A percentile compares a stretch with the other conserved stretches of the same genome.
Conservation (phyloP, 495 filamentous ascomycete species). For the Penicillium crystallinum region DNA sequence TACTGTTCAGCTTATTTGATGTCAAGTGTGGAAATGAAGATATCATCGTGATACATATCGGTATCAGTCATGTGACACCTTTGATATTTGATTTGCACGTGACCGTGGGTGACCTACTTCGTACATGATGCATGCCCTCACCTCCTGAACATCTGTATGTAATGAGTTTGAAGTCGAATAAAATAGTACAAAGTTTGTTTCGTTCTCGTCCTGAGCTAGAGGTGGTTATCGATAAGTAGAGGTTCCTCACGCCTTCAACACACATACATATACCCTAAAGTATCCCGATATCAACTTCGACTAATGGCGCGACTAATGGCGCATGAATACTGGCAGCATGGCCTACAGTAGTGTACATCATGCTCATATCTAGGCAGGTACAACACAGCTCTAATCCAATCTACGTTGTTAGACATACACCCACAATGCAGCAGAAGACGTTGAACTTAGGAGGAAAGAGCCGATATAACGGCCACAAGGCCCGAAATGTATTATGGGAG, state of each 20-base stretch:
- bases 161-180: no score
- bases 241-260: no score
- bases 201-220: no score
- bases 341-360: no score
- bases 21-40: neutral
- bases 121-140: neutral
- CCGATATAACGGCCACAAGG: conserved; percentile 6
- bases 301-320: no score
- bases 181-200: no score
- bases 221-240: no score
- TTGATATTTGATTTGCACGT: neutral
- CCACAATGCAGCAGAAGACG: neutral
- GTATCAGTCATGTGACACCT: neutral
- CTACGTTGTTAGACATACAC: neutral
- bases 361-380: no score
- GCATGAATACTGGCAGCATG: no score
- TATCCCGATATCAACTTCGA: no score
- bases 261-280: no score
- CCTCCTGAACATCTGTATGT: no score
- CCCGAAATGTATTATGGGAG: conserved; percentile 16
- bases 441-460: neutral
- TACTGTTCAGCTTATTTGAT: neutral
- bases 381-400: neutral
- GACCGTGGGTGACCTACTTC: neutral
- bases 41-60: conserved; percentile 2